A percentile compares a stretch with the other conserved stretches of the same genome.
Evolutionary conservation across 2,329 filamentous ascomycete species (phyloP).

Genomic region (Trichophyton benhamiae): DNA sequence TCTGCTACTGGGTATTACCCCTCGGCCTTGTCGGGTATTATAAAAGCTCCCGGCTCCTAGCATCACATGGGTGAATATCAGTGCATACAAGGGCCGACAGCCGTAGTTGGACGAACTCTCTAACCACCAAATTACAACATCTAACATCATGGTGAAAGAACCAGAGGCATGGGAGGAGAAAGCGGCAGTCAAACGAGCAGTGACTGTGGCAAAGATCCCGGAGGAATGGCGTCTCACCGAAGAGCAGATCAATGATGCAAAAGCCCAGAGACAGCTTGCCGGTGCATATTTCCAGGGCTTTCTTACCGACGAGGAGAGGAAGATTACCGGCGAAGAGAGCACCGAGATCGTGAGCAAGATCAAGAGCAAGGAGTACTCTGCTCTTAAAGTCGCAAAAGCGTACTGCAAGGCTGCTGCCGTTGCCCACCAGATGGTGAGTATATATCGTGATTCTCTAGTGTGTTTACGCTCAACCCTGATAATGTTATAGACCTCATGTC

Average conservation of each 20-base stretch:
- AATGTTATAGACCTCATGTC: not conserved
- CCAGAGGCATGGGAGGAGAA: not conserved
- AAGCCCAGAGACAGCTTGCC: constrained; percentile 6
- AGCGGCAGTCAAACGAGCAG: constrained; percentile 7
- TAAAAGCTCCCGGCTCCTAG: not conserved
- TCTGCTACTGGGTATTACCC: not conserved
- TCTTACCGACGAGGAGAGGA: constrained; percentile 4
- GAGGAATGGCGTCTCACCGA: constrained; percentile 8
- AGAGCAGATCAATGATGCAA: constrained; percentile 4
- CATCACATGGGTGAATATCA: not conserved
- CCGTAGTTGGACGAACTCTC: not conserved
- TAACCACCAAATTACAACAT: not conserved
- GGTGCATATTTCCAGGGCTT: constrained; percentile 9
- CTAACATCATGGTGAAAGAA: not conserved
- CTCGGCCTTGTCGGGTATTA: not conserved
- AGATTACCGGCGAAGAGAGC: constrained; percentile 6
- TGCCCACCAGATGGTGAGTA: constrained; percentile 11
- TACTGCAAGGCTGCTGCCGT: constrained; percentile 10
- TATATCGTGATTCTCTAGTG: no score
- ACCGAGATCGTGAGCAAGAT: constrained; percentile 5
- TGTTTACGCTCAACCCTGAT: not conserved
- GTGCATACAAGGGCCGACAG: not conserved
- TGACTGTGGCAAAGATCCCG: constrained; percentile 2
- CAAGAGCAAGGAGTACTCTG: constrained; percentile 8
- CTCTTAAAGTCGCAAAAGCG: constrained; percentile 6